Percentiles rank a stretch among this genome's conserved stretches.
Evolutionary conservation across 1,139 yeast species (phyloP).

Genomic region (Magnusiomyces sp.): DNA sequence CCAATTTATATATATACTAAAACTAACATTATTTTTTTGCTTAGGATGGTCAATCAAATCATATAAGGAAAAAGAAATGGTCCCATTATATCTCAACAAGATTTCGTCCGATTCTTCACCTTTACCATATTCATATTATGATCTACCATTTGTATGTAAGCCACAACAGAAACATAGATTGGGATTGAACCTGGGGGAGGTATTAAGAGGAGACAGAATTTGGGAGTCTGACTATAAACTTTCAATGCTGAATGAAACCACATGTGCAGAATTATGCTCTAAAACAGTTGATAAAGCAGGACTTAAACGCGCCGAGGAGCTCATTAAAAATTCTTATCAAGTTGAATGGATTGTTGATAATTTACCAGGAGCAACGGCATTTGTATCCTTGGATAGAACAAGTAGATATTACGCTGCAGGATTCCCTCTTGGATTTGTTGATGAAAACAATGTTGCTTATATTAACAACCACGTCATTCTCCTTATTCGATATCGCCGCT

Average conservation of each 20-base stretch:
- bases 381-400: conserved; percentile 50
- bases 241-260: conserved; percentile 50
- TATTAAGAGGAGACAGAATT: conserved; percentile 71
- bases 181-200: conserved; percentile 66
- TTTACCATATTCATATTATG: conserved; percentile 70
- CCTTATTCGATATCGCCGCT: conserved; percentile 65
- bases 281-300: conserved; percentile 45
- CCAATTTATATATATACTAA: neutral
- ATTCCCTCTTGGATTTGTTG: conserved; percentile 69
- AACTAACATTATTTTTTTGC: neutral
- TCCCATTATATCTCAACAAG: conserved; percentile 66
- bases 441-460: conserved; percentile 40
- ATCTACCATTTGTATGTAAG: conserved; percentile 75
- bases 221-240: conserved; percentile 67
- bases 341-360: conserved; percentile 83
- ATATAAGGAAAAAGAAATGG: conserved; percentile 45
- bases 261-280: conserved; percentile 63
- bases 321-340: conserved; percentile 63
- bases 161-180: conserved; percentile 47
- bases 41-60: conserved; percentile 29
- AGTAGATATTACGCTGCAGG: conserved; percentile 78
- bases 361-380: conserved; percentile 84
- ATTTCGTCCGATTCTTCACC: conserved; percentile 71
- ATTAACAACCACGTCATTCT: conserved; percentile 75
- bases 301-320: conserved; percentile 47